Base-by-base conservation (phyloP, 192 early-diverging fungal species). In the Funneliformis mosseae region DNA sequence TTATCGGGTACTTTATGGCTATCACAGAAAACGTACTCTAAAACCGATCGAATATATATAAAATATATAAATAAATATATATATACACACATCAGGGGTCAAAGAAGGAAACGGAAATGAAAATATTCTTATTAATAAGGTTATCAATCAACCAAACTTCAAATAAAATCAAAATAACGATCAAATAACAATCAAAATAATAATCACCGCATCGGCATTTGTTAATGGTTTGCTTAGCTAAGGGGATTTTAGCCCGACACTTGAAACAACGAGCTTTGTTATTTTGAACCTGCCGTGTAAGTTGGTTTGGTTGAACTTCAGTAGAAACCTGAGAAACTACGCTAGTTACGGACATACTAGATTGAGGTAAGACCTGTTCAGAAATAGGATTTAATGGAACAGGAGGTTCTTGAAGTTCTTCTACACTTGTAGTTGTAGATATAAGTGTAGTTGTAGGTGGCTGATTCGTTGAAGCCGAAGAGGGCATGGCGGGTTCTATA, bases 191-290 rank as follows among this genome's bases (percentile, higher is more conserved):
- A 59, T 60, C 41, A 55, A 55, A 55, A 21, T 8, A 41, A 63
- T 61, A 16, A 80, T 82, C 80, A 87, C 85, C 85, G 84, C 94
- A 95, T 66, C 92, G 87, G 82, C 94, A 95, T 78, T 90, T 92
- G 87, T 93, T 95, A 70, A 89, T 91, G 16, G 90, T 87, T 83
- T 95, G 92, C 81, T 95, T 93, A 42, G 91, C 91, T 21, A 93
- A 88, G 73, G 92, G 93, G 45, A 95, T 88, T 87, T 91, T 93
- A n/a, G 87, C 83, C 60, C 91, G 87, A 82, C 94, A 95, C 25
- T 84, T 79, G 71, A 89, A 91, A 82, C 93, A 94, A 28, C 92
- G 87, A 46, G 91, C 90, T 84, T 92, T 93, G 84, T 92, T 93
- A 21, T 84, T 84, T 68, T 93, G 91, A 39, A 84, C 80, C 10